Evolutionary conservation across 164 flowering plant species (phyloP).

Genomic region (Paratinospora sagittata): DNA sequence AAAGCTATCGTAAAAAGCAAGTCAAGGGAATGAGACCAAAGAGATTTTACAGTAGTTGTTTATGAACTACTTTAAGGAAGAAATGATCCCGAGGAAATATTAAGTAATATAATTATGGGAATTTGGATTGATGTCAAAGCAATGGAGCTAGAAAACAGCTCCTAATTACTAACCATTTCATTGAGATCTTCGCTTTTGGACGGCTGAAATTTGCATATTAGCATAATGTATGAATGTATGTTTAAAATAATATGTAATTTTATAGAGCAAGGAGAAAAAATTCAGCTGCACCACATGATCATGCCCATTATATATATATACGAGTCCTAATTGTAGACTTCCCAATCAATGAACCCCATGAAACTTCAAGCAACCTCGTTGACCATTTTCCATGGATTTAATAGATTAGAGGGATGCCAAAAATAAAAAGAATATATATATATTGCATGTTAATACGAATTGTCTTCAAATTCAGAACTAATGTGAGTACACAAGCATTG

Average conservation of each 20-base stretch:
- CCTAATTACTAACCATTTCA: slow-evolving; percentile 19
- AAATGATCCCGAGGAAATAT: slow-evolving; percentile 53
- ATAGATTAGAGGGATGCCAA: too few species aligned
- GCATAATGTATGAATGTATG: background rate
- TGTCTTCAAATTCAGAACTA: too few species aligned
- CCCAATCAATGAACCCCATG: background rate
- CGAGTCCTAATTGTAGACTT: background rate
- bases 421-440: too few species aligned
- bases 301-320: background rate
- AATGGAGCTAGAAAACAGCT: slow-evolving; percentile 24
- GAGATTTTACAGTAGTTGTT: background rate
- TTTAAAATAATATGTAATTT: background rate
- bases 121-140: slow-evolving; percentile 51
- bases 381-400: background rate
- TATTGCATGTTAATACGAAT: too few species aligned
- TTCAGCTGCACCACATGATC: background rate
- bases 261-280: background rate
- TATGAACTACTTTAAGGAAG: slow-evolving; percentile 11
- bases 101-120: slow-evolving; percentile 17
- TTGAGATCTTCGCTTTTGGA: slow-evolving; percentile 38
- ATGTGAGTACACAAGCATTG: too few species aligned
- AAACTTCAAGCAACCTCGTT: background rate
- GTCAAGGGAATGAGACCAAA: slow-evolving; percentile 28
- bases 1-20: slow-evolving; percentile 64
- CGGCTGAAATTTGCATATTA: slow-evolving; percentile 16